These are phyloP conservation scores for Setaria viridis DNA, from an alignment of 202 grass and related monocot species.

Conservation along the genomic window DNA sequence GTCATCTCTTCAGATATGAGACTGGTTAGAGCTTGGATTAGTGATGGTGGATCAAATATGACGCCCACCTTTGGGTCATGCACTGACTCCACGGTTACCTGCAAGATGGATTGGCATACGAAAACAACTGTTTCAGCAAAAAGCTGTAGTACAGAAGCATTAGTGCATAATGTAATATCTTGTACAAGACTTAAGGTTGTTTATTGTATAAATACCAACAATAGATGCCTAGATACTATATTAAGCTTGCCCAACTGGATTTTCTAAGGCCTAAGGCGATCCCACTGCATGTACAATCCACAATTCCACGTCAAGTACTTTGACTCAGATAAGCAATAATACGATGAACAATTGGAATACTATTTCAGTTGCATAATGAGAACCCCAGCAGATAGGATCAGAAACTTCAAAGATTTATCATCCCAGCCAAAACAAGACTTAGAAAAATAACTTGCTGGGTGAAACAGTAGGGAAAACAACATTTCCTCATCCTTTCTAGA, in stretches of 20 bases:
- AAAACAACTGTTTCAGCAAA: slow-evolving; percentile 22
- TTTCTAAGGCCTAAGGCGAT: neutral
- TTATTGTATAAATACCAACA: neutral
- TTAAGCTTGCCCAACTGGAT: neutral
- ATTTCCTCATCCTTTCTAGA: slow-evolving; percentile 13
- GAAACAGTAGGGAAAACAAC: neutral
- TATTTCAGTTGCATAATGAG: neutral
- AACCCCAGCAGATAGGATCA: slow-evolving; percentile 4
- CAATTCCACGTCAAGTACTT: neutral
- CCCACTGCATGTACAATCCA: neutral
- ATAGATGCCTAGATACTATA: neutral
- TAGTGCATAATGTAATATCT: neutral
- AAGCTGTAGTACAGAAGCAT: slow-evolving; percentile 6
- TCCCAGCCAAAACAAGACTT: slow-evolving; percentile 2
- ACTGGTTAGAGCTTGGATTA: slow-evolving; percentile 75
- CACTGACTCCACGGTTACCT: slow-evolving; percentile 71
- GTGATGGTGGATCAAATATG: slow-evolving; percentile 72
- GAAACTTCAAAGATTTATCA: slow-evolving; percentile 6
- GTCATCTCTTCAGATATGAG: slow-evolving; percentile 53
- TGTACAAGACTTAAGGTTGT: slow-evolving; percentile 6
- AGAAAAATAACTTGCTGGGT: slow-evolving; percentile 6
- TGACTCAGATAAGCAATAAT: slow-evolving; percentile 37
- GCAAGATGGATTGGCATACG: slow-evolving; percentile 38
- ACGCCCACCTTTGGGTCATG: slow-evolving; percentile 62
- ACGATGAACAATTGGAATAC: neutral